Base-by-base conservation (phyloP, 495 filamentous ascomycete species). In the Acidomyces sp. region DNA sequence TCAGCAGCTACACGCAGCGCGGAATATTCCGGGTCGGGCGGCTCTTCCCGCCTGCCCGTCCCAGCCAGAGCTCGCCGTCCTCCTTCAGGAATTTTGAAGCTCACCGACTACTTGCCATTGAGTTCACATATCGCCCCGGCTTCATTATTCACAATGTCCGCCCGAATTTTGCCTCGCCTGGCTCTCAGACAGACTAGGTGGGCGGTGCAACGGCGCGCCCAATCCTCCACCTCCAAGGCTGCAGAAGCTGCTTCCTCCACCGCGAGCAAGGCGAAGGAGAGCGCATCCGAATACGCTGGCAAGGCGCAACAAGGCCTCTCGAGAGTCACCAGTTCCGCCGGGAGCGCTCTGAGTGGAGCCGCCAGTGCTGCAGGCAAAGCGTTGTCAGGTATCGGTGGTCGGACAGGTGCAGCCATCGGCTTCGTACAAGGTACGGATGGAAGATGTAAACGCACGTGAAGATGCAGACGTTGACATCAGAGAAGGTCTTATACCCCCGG, bases 261-360 rank as follows among this genome's bases (percentile, higher is more conserved):
- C 20, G 67, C 73, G 23, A 56, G 69, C 30, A 78, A 85, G 68
- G 77, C 81, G 35, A 68, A 74, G 48, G 68, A 80, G 46, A 61
- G 68, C 46, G 73, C 78, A 20, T 70, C 75, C 33, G 66, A 78
- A 37, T 69, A 69, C 58, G 65, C 76, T 28, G 72, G 75, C 46
- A 87, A 88, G 71, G 85, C 88, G 37, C 69, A 75, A 45, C 70
- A 93, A 65, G 85, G 87, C 52, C 75, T 94, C 19, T 85, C 84
- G 52, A 77, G 75, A 53, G 88, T 90, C 51, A 67, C 79, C 45
- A 75, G 82, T 35, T 73, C 80, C 26, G 85, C 86, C 55, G 83
- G 85, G 23, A 76, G 81, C 45, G 82, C 75, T 39, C 64, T 93
- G 51, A 70, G 71, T 49, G 73, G 72, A 53, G 80, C 78, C 41